Percentiles rank a stretch among this genome's conserved stretches.
Evolutionary conservation across 352 stramenopile genomes (phyloP).

Genomic region (Phytopythium delawarense): DNA sequence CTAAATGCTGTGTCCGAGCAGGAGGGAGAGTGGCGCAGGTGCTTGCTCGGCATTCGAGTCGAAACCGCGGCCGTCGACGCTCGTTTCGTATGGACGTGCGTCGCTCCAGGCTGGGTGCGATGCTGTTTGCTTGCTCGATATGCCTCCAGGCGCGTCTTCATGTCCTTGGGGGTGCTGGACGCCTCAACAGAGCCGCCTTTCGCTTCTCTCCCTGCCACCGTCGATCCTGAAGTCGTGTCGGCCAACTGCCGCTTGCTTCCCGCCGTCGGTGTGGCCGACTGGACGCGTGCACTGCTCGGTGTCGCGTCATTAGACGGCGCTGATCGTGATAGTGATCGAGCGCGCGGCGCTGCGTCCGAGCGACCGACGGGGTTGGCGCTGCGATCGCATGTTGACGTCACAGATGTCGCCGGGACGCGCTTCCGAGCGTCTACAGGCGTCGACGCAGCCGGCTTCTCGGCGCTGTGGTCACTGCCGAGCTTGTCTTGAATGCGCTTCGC

Average conservation of each 20-base stretch:
- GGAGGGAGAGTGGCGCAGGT: not conserved
- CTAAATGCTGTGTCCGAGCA: not conserved
- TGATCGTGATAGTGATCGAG: conserved; percentile 1
- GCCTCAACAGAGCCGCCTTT: too few species aligned
- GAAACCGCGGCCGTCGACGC: too few species aligned
- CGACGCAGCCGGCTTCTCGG: not conserved
- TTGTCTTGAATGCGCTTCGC: not conserved
- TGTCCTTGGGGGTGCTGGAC: conserved; percentile 8
- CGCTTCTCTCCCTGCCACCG: not conserved
- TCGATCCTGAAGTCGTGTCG: not conserved
- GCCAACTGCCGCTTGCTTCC: conserved; percentile 5
- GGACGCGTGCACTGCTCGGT: not conserved
- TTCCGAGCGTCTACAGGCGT: not conserved
- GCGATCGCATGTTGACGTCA: too few species aligned
- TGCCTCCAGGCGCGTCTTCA: conserved; percentile 35
- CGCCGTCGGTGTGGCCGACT: not conserved
- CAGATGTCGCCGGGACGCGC: not conserved
- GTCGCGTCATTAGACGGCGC: not conserved
- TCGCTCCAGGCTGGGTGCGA: not conserved
- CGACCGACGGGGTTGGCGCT: too few species aligned
- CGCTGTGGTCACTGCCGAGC: too few species aligned
- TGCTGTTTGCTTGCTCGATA: conserved; percentile 40
- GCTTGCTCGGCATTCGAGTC: not conserved
- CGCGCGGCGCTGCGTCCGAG: not conserved
- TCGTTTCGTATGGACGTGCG: not conserved